phyloP scores from a whole-genome alignment of 345 rosid species.

The Hibiscus trionum region DNA sequence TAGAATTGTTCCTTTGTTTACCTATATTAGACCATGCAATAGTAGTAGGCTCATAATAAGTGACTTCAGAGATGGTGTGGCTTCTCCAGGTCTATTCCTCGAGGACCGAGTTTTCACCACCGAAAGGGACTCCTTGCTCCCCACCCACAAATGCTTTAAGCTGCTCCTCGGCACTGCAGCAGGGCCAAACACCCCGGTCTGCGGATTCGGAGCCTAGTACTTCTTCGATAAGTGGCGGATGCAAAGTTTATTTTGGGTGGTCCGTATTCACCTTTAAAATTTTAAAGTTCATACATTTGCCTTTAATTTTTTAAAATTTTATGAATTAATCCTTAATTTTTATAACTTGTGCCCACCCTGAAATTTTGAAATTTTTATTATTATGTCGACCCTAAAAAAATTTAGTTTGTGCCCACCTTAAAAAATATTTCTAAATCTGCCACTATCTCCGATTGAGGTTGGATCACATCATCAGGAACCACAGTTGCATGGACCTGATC shows the following conservation, averaged over 20 bases:
- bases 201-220: conserved; percentile 94
- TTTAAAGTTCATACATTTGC: too few relatives aligned
- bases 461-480: conserved; percentile 68
- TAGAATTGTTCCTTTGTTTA: neutral
- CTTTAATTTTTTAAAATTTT: too few relatives aligned
- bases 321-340: too few relatives aligned
- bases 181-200: conserved; percentile 92
- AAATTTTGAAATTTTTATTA: too few relatives aligned
- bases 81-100: conserved; percentile 92
- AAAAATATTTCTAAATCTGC: too few relatives aligned
- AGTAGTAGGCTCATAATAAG: neutral
- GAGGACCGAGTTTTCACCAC: conserved; percentile 22
- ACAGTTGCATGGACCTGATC: conserved; percentile 40
- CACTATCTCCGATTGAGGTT: conserved; percentile 55
- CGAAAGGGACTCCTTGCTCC: neutral
- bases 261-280: too few relatives aligned
- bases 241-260: too few relatives aligned
- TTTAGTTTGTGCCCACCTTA: too few relatives aligned
- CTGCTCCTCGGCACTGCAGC: conserved; percentile 34
- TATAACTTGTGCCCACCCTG: too few relatives aligned
- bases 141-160: conserved; percentile 18
- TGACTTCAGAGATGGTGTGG: conserved; percentile 30
- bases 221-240: too few relatives aligned
- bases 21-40: neutral
- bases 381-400: too few relatives aligned